These are phyloP conservation scores for Candida maesae DNA, from an alignment of 805 yeast species.

Conservation along the genomic window DNA sequence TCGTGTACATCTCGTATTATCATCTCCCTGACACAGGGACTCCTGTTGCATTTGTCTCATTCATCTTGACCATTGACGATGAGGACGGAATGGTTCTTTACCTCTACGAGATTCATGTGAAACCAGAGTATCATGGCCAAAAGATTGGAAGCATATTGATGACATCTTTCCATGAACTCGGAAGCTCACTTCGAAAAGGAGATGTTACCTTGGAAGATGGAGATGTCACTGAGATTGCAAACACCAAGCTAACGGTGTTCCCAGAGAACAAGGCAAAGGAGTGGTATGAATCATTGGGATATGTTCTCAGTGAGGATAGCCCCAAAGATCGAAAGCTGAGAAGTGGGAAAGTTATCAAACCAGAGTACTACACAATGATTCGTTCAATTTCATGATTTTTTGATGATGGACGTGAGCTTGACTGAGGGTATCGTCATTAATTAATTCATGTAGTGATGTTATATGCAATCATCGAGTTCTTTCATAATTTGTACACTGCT, in stretches of 20 bases:
- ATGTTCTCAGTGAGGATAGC: constrained; percentile 17
- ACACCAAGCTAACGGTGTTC: not conserved
- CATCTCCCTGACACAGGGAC: constrained; percentile 15
- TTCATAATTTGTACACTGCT: too few relatives aligned
- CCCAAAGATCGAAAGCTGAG: constrained; percentile 18
- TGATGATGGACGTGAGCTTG: too few relatives aligned
- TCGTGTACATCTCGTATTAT: constrained; percentile 16
- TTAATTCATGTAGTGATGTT: too few relatives aligned
- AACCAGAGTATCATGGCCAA: constrained; percentile 30
- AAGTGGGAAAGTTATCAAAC: constrained; percentile 11
- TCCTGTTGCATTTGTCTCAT: constrained; percentile 41
- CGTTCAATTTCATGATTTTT: too few relatives aligned
- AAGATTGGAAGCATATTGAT: constrained; percentile 41
- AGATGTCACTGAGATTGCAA: constrained; percentile 8
- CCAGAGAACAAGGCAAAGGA: not conserved
- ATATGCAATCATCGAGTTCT: too few relatives aligned
- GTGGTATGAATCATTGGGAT: constrained; percentile 8
- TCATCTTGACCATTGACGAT: constrained; percentile 40
- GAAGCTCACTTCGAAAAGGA: constrained; percentile 12
- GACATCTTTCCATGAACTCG: constrained; percentile 32
- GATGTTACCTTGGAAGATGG: constrained; percentile 1
- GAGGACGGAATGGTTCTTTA: constrained; percentile 38
- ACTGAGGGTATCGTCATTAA: too few relatives aligned
- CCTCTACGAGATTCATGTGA: constrained; percentile 54
- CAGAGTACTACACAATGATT: not conserved